Conservation (phyloP, 306 rosid species). For the Begonia loranthoides region DNA sequence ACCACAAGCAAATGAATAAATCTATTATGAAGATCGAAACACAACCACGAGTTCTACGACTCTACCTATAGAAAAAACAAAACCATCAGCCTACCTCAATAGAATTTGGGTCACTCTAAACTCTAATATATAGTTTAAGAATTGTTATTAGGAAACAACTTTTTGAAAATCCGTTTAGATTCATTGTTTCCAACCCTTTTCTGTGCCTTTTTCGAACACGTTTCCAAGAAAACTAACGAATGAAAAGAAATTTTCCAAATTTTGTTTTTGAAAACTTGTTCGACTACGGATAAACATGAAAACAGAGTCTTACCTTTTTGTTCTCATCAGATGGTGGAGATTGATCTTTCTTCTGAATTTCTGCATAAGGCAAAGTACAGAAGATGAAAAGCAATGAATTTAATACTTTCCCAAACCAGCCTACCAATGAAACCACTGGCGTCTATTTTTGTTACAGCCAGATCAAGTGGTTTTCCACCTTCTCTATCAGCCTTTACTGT, state of each 20-base stretch:
- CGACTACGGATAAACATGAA: background rate
- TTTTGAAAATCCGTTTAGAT: too few relatives aligned
- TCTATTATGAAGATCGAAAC: too few relatives aligned
- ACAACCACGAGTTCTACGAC: too few relatives aligned
- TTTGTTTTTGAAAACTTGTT: conserved; percentile 11
- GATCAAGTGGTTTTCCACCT: conserved; percentile 83
- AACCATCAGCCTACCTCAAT: too few relatives aligned
- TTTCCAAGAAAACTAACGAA: too few relatives aligned
- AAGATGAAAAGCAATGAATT: conserved; percentile 32
- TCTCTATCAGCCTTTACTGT: conserved; percentile 76
- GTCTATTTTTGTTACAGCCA: conserved; percentile 34
- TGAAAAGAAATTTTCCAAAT: background rate
- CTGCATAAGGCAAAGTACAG: conserved; percentile 25
- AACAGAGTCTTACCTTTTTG: conserved; percentile 26
- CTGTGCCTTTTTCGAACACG: too few relatives aligned
- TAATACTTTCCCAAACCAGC: conserved; percentile 32
- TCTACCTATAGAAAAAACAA: too few relatives aligned
- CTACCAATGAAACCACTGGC: conserved; percentile 43
- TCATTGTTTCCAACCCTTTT: too few relatives aligned
- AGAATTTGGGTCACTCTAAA: too few relatives aligned
- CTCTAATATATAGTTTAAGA: too few relatives aligned
- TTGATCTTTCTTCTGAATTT: conserved; percentile 10
- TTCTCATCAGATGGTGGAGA: conserved; percentile 19
- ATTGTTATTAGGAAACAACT: too few relatives aligned
- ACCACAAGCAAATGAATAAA: too few relatives aligned